Evolutionary conservation across 1,139 yeast species (phyloP).

Genomic region (Pichiaceae sp.): DNA sequence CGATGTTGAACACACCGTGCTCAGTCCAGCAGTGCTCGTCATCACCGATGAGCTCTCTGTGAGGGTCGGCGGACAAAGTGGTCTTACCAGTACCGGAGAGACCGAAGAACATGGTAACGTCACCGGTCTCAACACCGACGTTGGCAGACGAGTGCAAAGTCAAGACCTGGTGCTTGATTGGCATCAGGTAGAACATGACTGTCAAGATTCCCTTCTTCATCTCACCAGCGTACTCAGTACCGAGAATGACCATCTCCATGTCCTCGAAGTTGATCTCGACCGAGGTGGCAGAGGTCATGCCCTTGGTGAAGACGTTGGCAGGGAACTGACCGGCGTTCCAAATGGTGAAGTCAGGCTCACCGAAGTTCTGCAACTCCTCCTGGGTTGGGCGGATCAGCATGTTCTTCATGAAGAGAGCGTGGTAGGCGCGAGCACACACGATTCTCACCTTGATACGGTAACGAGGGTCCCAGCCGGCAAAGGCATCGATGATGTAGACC

Average conservation of each 20-base stretch:
- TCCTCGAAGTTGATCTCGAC: slow-evolving; percentile 95
- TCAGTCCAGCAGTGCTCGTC: slow-evolving; percentile 99
- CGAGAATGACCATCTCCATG: slow-evolving; percentile 98
- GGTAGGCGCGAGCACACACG: slow-evolving; percentile 98
- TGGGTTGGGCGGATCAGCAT: slow-evolving; percentile 94
- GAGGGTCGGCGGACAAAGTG: slow-evolving; percentile 92
- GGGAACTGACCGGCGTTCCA: slow-evolving; percentile 99
- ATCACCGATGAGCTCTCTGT: slow-evolving; percentile 92
- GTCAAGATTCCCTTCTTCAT: slow-evolving; percentile 99
- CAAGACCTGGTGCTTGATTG: slow-evolving; percentile 82
- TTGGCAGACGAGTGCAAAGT: slow-evolving; percentile 95
- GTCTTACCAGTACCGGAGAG: slow-evolving; percentile 98
- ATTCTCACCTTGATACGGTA: slow-evolving; percentile 95
- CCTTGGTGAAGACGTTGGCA: slow-evolving; percentile 91
- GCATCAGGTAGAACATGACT: slow-evolving; percentile 98
- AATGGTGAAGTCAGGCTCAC: slow-evolving; percentile 97
- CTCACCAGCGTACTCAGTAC: slow-evolving; percentile 99
- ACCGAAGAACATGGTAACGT: slow-evolving; percentile 93
- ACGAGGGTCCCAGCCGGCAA: slow-evolving; percentile 98
- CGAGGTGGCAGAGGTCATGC: slow-evolving; percentile 95
- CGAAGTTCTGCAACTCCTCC: slow-evolving; percentile 82
- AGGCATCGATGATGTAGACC: slow-evolving; percentile 92
- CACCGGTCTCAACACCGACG: slow-evolving; percentile 65
- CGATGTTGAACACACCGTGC: slow-evolving; percentile 96
- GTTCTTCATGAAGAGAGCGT: slow-evolving; percentile 95